Evolutionary conservation across 2,329 filamentous ascomycete genomes (phyloP).

Genomic region (Trichoderma gracile): DNA sequence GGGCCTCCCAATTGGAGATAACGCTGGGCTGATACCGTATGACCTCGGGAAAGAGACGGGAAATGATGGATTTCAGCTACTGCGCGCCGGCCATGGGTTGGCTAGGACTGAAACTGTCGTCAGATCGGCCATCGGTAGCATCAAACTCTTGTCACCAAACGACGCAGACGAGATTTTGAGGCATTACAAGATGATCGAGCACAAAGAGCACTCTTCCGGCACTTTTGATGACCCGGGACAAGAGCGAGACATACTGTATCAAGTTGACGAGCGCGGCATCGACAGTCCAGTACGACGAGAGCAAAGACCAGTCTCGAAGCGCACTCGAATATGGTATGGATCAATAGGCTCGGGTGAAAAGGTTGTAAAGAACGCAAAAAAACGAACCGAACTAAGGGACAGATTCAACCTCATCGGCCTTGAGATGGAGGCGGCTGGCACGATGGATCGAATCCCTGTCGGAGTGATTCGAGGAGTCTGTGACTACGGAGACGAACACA

Average conservation of each 20-base stretch:
- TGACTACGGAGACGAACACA: conserved; percentile 22
- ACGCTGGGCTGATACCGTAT: conserved; percentile 37
- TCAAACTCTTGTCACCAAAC: conserved; percentile 33
- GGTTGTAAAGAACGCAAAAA: conserved; percentile 6
- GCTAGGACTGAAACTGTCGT: conserved; percentile 37
- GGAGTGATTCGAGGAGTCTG: conserved; percentile 23
- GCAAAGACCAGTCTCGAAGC: conserved; percentile 27
- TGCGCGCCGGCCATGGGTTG: conserved; percentile 33
- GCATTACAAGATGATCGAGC: conserved; percentile 32
- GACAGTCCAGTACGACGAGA: conserved; percentile 26
- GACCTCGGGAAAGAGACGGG: conserved; percentile 39
- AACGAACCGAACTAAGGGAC: conserved; percentile 20
- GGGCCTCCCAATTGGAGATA: conserved; percentile 32
- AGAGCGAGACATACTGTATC: conserved; percentile 33
- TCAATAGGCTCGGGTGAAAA: conserved; percentile 25
- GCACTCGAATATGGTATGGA: conserved; percentile 38
- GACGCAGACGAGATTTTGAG: conserved; percentile 30
- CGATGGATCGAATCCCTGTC: conserved; percentile 19
- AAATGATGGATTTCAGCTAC: conserved; percentile 32
- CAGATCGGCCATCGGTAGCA: conserved; percentile 39
- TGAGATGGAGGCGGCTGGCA: conserved; percentile 26
- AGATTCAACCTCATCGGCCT: conserved; percentile 27
- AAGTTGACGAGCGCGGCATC: conserved; percentile 9
- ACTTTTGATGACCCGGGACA: conserved; percentile 39
- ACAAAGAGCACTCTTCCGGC: conserved; percentile 31